Conservation (phyloP, 192 early-diverging fungal species). For the Coemansia sp. region DNA sequence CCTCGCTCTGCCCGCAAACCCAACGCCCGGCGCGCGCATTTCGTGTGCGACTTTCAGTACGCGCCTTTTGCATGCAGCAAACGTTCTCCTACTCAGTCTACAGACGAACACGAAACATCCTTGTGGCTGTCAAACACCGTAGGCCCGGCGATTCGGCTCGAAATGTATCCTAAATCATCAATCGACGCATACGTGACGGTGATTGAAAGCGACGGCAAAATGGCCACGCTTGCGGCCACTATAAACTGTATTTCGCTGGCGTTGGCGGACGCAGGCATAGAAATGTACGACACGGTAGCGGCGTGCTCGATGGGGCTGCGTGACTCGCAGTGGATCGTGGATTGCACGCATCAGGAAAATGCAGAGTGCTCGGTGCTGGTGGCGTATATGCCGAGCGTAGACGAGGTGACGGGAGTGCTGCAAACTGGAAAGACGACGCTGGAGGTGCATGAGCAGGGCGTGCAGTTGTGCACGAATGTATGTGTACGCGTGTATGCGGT, state of each 20-base stretch:
- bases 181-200: constrained; percentile 55
- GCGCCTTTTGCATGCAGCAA: constrained; percentile 55
- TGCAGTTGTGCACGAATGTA: constrained; percentile 33
- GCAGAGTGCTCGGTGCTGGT: constrained; percentile 26
- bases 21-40: constrained; percentile 44
- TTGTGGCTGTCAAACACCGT: constrained; percentile 48
- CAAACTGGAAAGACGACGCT: constrained; percentile 47
- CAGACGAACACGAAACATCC: constrained; percentile 52
- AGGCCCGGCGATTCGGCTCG: constrained; percentile 51
- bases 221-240: constrained; percentile 49
- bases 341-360: constrained; percentile 48
- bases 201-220: constrained; percentile 55
- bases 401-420: constrained; percentile 50
- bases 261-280: constrained; percentile 54
- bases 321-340: constrained; percentile 32
- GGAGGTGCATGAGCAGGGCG: constrained; percentile 40
- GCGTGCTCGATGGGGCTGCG: constrained; percentile 47
- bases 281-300: constrained; percentile 53
- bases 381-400: constrained; percentile 48
- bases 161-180: constrained; percentile 53
- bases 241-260: constrained; percentile 57
- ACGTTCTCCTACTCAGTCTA: constrained; percentile 29
- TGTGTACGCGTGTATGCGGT: constrained; percentile 50
- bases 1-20: constrained; percentile 48
- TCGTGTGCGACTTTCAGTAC: constrained; percentile 53